A percentile compares a stretch with the other conserved stretches of the same genome.
Evolutionary conservation across 192 early-diverging fungal genomes (phyloP).

Genomic region (Coemansia umbellata): DNA sequence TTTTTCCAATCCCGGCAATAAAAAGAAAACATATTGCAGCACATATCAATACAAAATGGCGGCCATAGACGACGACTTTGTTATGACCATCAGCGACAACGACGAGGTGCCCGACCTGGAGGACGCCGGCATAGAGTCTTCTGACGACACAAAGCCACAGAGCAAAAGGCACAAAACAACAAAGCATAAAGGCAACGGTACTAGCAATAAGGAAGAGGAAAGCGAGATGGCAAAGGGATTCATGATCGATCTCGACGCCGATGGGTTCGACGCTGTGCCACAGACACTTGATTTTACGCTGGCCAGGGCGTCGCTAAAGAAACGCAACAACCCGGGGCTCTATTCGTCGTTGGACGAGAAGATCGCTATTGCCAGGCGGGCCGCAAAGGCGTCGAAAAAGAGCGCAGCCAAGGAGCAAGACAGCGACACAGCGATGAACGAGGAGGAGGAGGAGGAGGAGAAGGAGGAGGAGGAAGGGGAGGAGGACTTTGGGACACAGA

Average conservation of each 20-base stretch:
- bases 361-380: conserved; percentile 32
- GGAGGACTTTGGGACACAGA: not conserved
- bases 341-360: conserved; percentile 43
- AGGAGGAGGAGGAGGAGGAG: conserved; percentile 2
- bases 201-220: not conserved
- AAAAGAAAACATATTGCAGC: too few relatives aligned
- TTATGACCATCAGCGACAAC: conserved; percentile 71
- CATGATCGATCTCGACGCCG: conserved; percentile 73
- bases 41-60: conserved; percentile 9
- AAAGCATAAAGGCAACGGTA: conserved; percentile 21
- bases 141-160: conserved; percentile 5
- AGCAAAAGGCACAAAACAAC: conserved; percentile 7
- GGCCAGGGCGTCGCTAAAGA: conserved; percentile 70
- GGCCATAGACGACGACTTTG: conserved; percentile 54
- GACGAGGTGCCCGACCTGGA: conserved; percentile 57
- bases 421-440: conserved; percentile 11
- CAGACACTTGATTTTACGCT: conserved; percentile 79
- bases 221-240: conserved; percentile 70
- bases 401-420: conserved; percentile 37
- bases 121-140: conserved; percentile 21
- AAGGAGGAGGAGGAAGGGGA: not conserved
- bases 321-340: conserved; percentile 45
- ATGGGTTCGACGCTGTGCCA: conserved; percentile 53
- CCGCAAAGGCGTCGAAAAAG: conserved; percentile 19
- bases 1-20: too few relatives aligned